Conservation (phyloP, 345 rosid species). For the Durio zibethinus region DNA sequence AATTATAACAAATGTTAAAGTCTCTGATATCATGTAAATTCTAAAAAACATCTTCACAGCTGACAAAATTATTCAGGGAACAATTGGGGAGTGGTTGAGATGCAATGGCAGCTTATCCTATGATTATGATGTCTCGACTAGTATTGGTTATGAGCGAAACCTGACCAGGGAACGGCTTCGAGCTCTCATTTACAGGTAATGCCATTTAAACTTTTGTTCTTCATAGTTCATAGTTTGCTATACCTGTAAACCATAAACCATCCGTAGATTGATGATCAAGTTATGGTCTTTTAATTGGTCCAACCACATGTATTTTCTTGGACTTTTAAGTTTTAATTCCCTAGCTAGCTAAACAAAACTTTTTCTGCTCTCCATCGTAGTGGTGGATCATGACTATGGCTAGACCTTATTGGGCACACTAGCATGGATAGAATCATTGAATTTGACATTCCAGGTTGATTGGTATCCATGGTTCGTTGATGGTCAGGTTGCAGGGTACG, state of each 20-base stretch:
- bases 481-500: background rate
- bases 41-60: background rate
- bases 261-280: no score
- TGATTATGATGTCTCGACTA: background rate
- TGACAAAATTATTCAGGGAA: background rate
- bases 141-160: background rate
- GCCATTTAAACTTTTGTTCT: no score
- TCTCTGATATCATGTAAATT: no score
- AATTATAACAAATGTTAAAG: no score
- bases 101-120: background rate
- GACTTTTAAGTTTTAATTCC: background rate
- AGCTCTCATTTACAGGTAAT: background rate
- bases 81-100: background rate
- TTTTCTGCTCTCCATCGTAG: background rate
- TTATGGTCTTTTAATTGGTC: background rate
- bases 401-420: background rate
- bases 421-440: background rate
- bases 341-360: background rate
- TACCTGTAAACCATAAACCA: no score
- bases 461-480: background rate
- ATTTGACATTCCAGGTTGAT: background rate
- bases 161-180: background rate
- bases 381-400: background rate
- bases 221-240: no score
- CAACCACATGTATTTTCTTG: background rate